These are phyloP conservation scores for Fallopia convolvulus DNA, from an alignment of 148 eudicot genomes.

Conservation along the genomic window DNA sequence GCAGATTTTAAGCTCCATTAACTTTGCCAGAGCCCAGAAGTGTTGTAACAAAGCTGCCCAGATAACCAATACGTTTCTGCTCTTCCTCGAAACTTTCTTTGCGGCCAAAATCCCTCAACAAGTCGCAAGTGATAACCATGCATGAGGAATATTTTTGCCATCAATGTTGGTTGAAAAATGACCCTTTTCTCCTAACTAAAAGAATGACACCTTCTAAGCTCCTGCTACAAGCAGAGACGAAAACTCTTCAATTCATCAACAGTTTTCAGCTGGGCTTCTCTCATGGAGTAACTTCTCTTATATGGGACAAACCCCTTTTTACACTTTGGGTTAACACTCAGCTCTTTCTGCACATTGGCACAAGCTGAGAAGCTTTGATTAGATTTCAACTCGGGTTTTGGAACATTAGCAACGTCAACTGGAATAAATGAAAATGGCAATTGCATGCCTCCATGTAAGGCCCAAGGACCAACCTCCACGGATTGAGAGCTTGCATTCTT, in stretches of 20 bases:
- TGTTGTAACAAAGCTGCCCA: too few species aligned
- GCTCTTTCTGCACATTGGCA: constrained; percentile 11
- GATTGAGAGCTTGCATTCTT: background rate
- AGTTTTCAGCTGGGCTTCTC: background rate
- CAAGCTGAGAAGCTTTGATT: constrained; percentile 5
- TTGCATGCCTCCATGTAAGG: constrained; percentile 29
- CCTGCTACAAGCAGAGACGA: constrained; percentile 8
- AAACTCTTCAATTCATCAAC: background rate
- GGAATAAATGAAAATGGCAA: constrained; percentile 21
- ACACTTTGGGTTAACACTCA: constrained; percentile 1
- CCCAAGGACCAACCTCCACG: background rate
- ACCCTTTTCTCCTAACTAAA: background rate
- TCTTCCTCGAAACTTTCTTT: background rate
- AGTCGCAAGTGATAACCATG: background rate
- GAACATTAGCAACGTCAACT: constrained; percentile 16
- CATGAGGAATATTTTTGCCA: background rate
- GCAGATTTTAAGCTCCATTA: too few species aligned
- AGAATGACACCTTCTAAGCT: background rate
- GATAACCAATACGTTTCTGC: background rate
- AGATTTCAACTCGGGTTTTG: constrained; percentile 21
- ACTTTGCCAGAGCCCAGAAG: too few species aligned
- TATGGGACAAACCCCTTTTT: constrained; percentile 76
- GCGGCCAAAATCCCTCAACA: background rate
- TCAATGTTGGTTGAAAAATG: background rate
- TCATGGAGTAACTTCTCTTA: constrained; percentile 38